Base-by-base conservation (phyloP, 2,329 filamentous ascomycete species). In the Blumeria graminis region DNA sequence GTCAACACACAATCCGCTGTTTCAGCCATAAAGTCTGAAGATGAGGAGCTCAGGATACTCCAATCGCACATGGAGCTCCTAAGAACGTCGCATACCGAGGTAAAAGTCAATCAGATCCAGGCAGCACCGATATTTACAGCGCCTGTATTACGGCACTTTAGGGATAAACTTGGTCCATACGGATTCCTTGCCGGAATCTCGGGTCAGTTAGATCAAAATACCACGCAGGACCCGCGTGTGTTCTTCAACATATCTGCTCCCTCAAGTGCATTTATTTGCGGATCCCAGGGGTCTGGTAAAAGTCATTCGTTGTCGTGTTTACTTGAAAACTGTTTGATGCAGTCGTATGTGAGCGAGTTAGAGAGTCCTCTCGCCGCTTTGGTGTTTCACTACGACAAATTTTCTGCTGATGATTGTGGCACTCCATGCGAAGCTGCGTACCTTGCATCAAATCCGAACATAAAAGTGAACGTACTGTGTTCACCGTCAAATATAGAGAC, bases 261-360 rank as follows among this genome's bases (percentile, higher is more conserved):
- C 0, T 77, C 71, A 61, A 79, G 76, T 0, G 69, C 72, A 0
- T 82, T 82, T 63, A 75, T 82, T 22, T 82, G 79, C 58, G 79
- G 78, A 1, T 74, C 74, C 1, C 78, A 82, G 62, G 78, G 78
- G 0, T 75, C 72, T 53, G 79, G 79, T 0, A 82, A 82, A 62
- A 76, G 72, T 32, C 76, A 81, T 58, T 80, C 77, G 0, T 67
- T 79, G 1, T 73, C 75, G 0, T 78, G 74, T 60, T 68, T 82
- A 55, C 35, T 60, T 41, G 77, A 69, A 57, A 73, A 71, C 57
- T 71, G 68, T 54, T 64, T 75, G 0, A 59, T 71, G 0, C 46
- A 62, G 0, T 55, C 57, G 32, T 60, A 65, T 1, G 62, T 73
- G 1, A 74, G 74, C 0, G 65, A 64, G 1, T 63, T 80, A 0